Evolutionary conservation across 2,329 filamentous ascomycete genomes (phyloP).

Genomic region (Trichoderma hamatum): DNA sequence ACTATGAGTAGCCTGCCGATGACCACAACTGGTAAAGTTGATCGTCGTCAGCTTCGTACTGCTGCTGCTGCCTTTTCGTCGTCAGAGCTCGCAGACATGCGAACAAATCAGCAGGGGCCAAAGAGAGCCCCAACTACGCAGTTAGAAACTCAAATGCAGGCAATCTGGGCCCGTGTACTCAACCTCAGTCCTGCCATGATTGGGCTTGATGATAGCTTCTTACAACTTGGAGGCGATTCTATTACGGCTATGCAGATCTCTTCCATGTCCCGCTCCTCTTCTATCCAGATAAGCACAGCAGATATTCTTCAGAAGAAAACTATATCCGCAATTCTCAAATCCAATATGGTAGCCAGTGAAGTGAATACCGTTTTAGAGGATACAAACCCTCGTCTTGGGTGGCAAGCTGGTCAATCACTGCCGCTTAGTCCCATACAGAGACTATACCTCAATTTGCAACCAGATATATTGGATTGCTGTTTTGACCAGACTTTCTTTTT

Average conservation of each 20-base stretch:
- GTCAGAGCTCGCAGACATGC: background rate
- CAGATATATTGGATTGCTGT: background rate
- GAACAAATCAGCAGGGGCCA: background rate
- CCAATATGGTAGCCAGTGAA: too few species aligned
- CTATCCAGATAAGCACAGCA: slow-evolving; percentile 4
- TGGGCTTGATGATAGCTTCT: slow-evolving; percentile 42
- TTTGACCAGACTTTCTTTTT: slow-evolving; percentile 11
- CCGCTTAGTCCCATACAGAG: slow-evolving; percentile 12
- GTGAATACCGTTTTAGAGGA: too few species aligned
- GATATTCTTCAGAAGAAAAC: slow-evolving; percentile 23
- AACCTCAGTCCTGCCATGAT: slow-evolving; percentile 36
- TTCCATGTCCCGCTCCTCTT: slow-evolving; percentile 38
- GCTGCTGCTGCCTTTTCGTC: background rate
- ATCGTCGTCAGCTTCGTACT: background rate
- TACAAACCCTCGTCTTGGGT: background rate
- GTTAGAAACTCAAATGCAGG: background rate
- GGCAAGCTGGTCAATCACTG: background rate
- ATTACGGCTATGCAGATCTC: slow-evolving; percentile 51
- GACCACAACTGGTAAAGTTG: slow-evolving; percentile 1
- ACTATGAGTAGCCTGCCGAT: background rate
- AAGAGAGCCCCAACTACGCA: slow-evolving; percentile 1
- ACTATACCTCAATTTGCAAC: slow-evolving; percentile 1
- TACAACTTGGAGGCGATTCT: slow-evolving; percentile 47
- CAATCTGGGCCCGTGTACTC: slow-evolving; percentile 39
- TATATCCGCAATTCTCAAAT: too few species aligned